phyloP scores from a whole-genome alignment of 768 basidiomycete genomes.

The Amyloporia xantha region DNA sequence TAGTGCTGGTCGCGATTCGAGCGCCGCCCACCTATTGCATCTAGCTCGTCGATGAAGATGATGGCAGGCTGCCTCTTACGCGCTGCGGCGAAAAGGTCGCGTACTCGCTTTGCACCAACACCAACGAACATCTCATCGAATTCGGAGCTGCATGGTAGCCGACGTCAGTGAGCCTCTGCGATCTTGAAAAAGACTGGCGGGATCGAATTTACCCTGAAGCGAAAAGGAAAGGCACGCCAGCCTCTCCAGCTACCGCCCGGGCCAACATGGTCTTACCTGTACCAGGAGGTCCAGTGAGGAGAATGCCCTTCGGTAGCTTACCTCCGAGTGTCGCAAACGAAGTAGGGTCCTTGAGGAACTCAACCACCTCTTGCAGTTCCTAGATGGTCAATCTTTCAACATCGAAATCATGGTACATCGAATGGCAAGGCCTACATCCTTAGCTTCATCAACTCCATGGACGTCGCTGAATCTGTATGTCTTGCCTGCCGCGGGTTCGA shows the following conservation, averaged over 20 bases:
- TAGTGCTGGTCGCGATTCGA: slow-evolving; percentile 80
- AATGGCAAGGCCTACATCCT: slow-evolving; percentile 50
- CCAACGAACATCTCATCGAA: slow-evolving; percentile 99
- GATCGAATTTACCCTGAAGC: slow-evolving; percentile 69
- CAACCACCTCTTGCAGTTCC: slow-evolving; percentile 93
- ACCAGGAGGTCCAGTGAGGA: slow-evolving; percentile 86
- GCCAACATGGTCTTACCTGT: slow-evolving; percentile 99
- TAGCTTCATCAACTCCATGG: slow-evolving; percentile 96
- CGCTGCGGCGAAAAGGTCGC: slow-evolving; percentile 91
- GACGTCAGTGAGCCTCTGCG: slow-evolving; percentile 2
- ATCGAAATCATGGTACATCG: not conserved
- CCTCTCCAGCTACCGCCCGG: slow-evolving; percentile 94
- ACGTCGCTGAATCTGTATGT: slow-evolving; percentile 91
- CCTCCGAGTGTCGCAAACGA: slow-evolving; percentile 89
- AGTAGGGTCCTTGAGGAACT: slow-evolving; percentile 90
- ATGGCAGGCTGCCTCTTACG: slow-evolving; percentile 94
- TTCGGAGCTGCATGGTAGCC: slow-evolving; percentile 52
- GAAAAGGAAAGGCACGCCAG: slow-evolving; percentile 95
- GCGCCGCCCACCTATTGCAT: slow-evolving; percentile 89
- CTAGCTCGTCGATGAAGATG: slow-evolving; percentile 96
- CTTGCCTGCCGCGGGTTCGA: slow-evolving; percentile 76
- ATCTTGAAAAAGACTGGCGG: not conserved
- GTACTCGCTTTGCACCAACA: slow-evolving; percentile 89
- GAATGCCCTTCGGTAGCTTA: slow-evolving; percentile 88
- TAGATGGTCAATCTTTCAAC: slow-evolving; percentile 29